Evolutionary conservation across 768 basidiomycete genomes (phyloP).

Genomic region (Leccinum subgranulosum): DNA sequence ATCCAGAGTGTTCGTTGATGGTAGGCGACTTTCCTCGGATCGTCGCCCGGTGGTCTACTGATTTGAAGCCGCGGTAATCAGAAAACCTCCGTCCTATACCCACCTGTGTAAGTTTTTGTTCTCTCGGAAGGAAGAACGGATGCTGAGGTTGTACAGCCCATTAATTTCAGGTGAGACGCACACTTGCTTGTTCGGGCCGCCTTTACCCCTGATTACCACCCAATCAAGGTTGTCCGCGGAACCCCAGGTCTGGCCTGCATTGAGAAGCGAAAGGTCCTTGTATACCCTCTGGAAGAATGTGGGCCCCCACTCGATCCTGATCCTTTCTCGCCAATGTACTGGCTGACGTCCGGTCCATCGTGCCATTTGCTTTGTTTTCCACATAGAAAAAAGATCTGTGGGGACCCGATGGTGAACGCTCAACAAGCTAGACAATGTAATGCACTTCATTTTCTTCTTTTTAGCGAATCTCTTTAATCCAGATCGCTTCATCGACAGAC

Average conservation of each 20-base stretch:
- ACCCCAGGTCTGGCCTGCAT: constrained; percentile 15
- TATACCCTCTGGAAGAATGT: constrained; percentile 42
- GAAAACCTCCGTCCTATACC: constrained; percentile 33
- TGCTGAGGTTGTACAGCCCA: constrained; percentile 13
- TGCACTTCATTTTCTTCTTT: background rate
- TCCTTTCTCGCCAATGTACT: background rate
- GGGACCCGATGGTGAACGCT: constrained; percentile 34
- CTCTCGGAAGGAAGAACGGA: background rate
- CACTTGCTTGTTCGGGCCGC: background rate
- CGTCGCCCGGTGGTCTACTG: background rate
- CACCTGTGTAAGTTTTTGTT: constrained; percentile 23
- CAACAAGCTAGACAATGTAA: background rate
- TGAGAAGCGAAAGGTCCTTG: constrained; percentile 44
- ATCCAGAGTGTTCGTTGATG: constrained; percentile 67
- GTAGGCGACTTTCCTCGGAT: constrained; percentile 28
- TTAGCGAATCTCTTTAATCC: constrained; percentile 51
- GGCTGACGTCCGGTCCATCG: constrained; percentile 2
- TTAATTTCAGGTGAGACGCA: constrained; percentile 18
- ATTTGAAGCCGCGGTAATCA: constrained; percentile 9
- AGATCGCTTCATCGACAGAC: constrained; percentile 59
- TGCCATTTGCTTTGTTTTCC: constrained; percentile 21
- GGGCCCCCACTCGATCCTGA: background rate
- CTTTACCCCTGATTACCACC: background rate
- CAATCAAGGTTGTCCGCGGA: constrained; percentile 13
- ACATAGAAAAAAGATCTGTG: constrained; percentile 36